These are phyloP conservation scores for Vigna reflexopilosa DNA, from an alignment of 306 rosid species.

Conservation along the genomic window DNA sequence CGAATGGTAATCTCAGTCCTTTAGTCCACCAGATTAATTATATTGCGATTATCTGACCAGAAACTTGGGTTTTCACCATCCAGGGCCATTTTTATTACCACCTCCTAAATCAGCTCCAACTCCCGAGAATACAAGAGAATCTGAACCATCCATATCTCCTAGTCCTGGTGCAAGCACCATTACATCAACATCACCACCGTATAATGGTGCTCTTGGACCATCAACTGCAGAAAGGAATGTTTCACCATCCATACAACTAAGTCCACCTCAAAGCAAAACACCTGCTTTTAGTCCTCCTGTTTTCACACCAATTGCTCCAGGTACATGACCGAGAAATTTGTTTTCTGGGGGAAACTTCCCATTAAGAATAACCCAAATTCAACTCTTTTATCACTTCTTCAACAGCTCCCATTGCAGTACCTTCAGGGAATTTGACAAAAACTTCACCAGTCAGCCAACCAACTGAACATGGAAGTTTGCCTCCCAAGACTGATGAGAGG, in stretches of 20 bases:
- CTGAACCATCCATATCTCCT: conserved; percentile 60
- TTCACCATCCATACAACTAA: conserved; percentile 43
- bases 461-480: conserved; percentile 54
- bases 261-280: conserved; percentile 45
- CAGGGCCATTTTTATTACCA: conserved; percentile 61
- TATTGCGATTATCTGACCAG: conserved; percentile 35
- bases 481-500: conserved; percentile 56
- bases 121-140: conserved; percentile 46
- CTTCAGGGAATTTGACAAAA: conserved; percentile 53
- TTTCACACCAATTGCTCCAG: conserved; percentile 61
- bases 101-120: conserved; percentile 54
- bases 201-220: conserved; percentile 53
- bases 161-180: conserved; percentile 56
- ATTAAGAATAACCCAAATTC: conserved; percentile 37
- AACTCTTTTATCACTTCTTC: conserved; percentile 28
- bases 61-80: conserved; percentile 43
- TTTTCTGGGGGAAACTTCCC: conserved; percentile 2
- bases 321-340: conserved; percentile 46
- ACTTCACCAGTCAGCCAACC: conserved; percentile 62
- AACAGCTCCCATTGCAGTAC: conserved; percentile 58
- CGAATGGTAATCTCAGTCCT: conserved; percentile 59
- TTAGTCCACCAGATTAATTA: conserved; percentile 25
- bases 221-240: conserved; percentile 48
- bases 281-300: conserved; percentile 50
- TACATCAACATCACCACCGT: conserved; percentile 47